Conservation (phyloP, 495 filamentous ascomycete genomes). For the Aspergillus taichungensis region DNA sequence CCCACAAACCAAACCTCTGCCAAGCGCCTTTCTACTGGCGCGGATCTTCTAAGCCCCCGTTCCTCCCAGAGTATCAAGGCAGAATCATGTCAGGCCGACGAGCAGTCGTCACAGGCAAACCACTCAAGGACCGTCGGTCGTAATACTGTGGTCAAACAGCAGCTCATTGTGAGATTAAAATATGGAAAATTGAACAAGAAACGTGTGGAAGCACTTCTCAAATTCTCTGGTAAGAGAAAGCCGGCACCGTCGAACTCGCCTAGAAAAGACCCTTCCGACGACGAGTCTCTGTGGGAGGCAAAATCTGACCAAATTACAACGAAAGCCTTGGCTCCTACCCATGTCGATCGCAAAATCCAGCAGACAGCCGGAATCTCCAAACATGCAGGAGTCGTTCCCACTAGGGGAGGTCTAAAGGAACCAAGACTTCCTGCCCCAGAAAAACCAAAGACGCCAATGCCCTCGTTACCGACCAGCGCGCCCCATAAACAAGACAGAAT, state of each 20-base stretch:
- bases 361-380: slow-evolving; percentile 15
- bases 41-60: background rate
- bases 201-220: slow-evolving; percentile 36
- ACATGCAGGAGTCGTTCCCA: slow-evolving; percentile 4
- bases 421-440: slow-evolving; percentile 11
- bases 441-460: slow-evolving; percentile 19
- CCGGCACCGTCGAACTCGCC: slow-evolving; percentile 16
- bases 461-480: slow-evolving; percentile 1
- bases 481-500: slow-evolving; percentile 17
- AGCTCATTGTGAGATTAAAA: slow-evolving; percentile 27
- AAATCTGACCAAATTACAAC: slow-evolving; percentile 4
- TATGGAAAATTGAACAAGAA: slow-evolving; percentile 35
- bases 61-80: slow-evolving; percentile 1
- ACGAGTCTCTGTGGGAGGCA: slow-evolving; percentile 13
- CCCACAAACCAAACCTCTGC: background rate
- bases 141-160: slow-evolving; percentile 3
- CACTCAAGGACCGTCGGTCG: background rate
- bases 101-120: background rate
- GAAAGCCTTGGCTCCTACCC: slow-evolving; percentile 4
- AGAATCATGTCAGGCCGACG: background rate
- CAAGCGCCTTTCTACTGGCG: background rate
- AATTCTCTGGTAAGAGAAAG: slow-evolving; percentile 36
- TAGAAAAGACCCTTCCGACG: slow-evolving; percentile 15
- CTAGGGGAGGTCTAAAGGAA: slow-evolving; percentile 14
- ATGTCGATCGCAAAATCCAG: slow-evolving; percentile 3